A percentile compares a stretch with the other conserved stretches of the same genome.
Evolutionary conservation across 352 stramenopile species (phyloP).

Genomic region (Phytophthora pluvialis): DNA sequence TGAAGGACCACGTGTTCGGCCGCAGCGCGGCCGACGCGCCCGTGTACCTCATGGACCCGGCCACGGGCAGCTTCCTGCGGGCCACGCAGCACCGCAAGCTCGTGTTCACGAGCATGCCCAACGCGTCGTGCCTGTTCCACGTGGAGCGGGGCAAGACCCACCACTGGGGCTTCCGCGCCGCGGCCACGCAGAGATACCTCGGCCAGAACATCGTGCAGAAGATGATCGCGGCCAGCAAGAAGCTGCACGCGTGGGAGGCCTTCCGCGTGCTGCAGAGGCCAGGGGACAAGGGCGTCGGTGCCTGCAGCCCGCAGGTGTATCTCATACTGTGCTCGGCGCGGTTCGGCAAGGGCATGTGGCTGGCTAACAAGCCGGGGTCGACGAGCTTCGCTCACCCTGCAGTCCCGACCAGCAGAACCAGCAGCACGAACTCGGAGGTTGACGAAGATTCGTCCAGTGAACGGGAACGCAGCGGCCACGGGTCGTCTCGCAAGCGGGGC

Average conservation of each 20-base stretch:
- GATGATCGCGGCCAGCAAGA: constrained; percentile 65
- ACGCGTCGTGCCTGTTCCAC: constrained; percentile 78
- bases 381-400: constrained; percentile 21
- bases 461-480: constrained; percentile 12
- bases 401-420: constrained; percentile 29
- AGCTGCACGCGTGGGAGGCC: constrained; percentile 72
- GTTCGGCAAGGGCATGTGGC: constrained; percentile 87
- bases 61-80: constrained; percentile 56
- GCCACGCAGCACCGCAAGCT: constrained; percentile 73
- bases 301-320: constrained; percentile 50
- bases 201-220: constrained; percentile 80
- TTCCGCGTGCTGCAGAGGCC: constrained; percentile 73
- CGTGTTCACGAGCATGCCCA: constrained; percentile 62
- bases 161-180: constrained; percentile 83
- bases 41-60: constrained; percentile 75
- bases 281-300: constrained; percentile 17
- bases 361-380: constrained; percentile 49
- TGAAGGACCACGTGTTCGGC: constrained; percentile 65
- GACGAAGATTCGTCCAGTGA: constrained; percentile 32
- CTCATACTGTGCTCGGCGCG: constrained; percentile 77
- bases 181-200: constrained; percentile 64
- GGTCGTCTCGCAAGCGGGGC: constrained; percentile 24
- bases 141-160: constrained; percentile 75
- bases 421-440: constrained; percentile 15
- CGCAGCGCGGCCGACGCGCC: constrained; percentile 43